Conservation (phyloP, 148 eudicot genomes). For the Cornus florida region DNA sequence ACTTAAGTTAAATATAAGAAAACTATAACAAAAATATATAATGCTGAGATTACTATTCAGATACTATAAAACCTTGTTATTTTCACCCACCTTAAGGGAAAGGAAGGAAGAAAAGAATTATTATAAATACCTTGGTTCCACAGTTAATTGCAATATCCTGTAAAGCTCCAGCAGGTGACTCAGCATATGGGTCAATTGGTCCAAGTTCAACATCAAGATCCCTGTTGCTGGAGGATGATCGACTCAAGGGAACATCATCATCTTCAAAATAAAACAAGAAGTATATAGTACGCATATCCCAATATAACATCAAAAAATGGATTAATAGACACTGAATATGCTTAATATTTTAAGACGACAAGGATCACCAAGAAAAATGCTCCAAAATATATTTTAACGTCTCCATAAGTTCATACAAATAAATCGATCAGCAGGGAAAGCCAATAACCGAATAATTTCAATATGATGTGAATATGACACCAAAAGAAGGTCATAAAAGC, state of each 20-base stretch:
- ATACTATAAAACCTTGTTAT: background rate
- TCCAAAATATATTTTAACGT: background rate
- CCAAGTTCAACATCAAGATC: slow-evolving; percentile 60
- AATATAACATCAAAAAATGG: background rate
- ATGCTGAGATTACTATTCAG: background rate
- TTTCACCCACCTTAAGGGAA: background rate
- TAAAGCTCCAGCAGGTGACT: slow-evolving; percentile 68
- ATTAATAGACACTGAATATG: background rate
- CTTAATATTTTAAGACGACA: background rate
- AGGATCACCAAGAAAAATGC: background rate
- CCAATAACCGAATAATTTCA: background rate
- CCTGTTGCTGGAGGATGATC: slow-evolving; percentile 56
- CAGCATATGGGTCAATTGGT: slow-evolving; percentile 40
- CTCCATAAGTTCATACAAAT: background rate
- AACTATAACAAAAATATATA: background rate
- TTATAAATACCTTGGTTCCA: slow-evolving; percentile 72
- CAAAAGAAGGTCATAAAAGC: background rate
- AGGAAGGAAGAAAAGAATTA: slow-evolving; percentile 2
- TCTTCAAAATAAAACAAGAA: slow-evolving; percentile 33
- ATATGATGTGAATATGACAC: background rate
- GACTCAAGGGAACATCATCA: slow-evolving; percentile 52
- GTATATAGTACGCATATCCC: background rate
- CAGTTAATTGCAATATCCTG: slow-evolving; percentile 83
- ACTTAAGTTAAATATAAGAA: background rate
- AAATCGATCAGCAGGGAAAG: background rate